phyloP scores from a whole-genome alignment of 345 rosid species.

The Pseudoturritis turrita region DNA sequence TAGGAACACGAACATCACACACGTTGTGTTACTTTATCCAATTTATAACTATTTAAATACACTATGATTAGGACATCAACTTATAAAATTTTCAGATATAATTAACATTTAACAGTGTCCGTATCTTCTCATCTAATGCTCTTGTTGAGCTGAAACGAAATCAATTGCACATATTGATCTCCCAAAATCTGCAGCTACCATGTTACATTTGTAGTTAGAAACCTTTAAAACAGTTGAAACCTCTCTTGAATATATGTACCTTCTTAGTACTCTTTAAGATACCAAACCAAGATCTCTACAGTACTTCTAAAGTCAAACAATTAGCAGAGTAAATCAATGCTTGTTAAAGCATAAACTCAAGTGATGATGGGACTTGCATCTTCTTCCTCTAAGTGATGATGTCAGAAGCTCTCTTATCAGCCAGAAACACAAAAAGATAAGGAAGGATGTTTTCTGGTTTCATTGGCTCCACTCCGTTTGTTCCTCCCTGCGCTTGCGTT shows the following conservation, averaged over 20 bases:
- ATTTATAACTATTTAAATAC: neutral
- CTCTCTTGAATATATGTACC: neutral
- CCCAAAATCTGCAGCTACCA: conserved; percentile 1
- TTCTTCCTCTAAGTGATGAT: neutral
- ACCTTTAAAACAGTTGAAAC: neutral
- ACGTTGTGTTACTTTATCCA: neutral
- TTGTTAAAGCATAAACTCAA: neutral
- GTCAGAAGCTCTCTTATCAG: neutral
- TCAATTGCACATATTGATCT: conserved; percentile 1
- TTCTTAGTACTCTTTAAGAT: neutral
- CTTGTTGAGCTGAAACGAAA: neutral
- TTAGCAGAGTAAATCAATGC: neutral
- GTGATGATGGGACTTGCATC: conserved; percentile 11
- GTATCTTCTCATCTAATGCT: conserved; percentile 2
- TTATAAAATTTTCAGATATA: neutral
- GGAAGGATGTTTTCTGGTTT: neutral
- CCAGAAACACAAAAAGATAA: neutral
- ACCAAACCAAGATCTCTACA: neutral
- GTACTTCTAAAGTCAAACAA: neutral
- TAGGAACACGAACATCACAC: no score
- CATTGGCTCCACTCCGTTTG: conserved; percentile 30
- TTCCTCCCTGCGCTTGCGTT: conserved; percentile 33
- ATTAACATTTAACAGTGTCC: neutral
- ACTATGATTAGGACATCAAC: neutral
- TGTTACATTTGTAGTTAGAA: neutral